Base-by-base conservation (phyloP, 352 stramenopile species). In the Phytophthora pisi region DNA sequence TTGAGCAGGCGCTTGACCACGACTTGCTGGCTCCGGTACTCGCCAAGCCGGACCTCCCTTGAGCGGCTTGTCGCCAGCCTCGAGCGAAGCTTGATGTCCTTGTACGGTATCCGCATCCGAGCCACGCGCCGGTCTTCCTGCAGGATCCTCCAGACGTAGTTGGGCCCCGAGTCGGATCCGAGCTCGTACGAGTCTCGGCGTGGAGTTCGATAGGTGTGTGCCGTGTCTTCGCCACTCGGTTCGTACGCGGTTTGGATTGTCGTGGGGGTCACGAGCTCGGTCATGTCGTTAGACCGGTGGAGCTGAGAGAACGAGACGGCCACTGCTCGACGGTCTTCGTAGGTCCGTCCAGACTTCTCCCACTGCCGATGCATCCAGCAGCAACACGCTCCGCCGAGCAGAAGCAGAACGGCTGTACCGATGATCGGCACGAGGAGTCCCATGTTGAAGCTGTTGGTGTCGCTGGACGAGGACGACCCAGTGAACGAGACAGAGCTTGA, bases 1-100 rank as follows among this genome's bases (percentile, higher is more conserved):
- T 78, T 74, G 4, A 81, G 54, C 15, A 88, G 46, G 2, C 59
- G 55, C 64, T 88, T 88, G 55, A 85, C 66, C 9, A 76, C 68
- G 6, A 88, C 72, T 30, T 66, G 60, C 9, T 74, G 38, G 43
- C 64, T 59, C 24, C 62, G 51, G 51, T 74, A 82, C 26, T 57
- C 50, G 1, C 70, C 77, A 10, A 64, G 43, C 51, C 72, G 82
- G 13, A 85, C 66, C 49, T 88, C 79, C 16, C 74, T 61, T 15
- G 74, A 80, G 31, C 59, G 64, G 13, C 74, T 76, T 9, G 67
- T 57, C 20, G 53, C 56, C 42, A 84, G 34, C 31, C 70, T 56
- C 30, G 46, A 18, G 9, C 52, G 52, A 9, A 71, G 24, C 5
- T 66, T 40, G 46, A 84, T 57, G 11, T 77, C 51, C 28, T 78